Evolutionary conservation across 441 rosid genomes (phyloP).

Genomic region (Breynia disticha): DNA sequence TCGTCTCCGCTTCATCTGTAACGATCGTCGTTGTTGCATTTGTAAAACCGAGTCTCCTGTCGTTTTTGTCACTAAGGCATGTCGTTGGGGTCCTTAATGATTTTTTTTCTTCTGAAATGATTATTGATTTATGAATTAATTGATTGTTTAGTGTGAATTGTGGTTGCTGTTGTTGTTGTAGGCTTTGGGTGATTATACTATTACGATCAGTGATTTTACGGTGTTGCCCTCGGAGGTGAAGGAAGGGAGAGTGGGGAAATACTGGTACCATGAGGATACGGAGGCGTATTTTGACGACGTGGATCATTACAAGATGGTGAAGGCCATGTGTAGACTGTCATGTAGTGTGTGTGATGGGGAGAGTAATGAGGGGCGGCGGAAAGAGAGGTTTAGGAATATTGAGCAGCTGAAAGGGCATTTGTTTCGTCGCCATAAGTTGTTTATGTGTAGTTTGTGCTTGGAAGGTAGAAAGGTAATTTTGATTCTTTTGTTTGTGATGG

Average conservation of each 20-base stretch:
- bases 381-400: slow-evolving; percentile 56
- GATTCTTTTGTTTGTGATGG: background rate
- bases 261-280: slow-evolving; percentile 83
- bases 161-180: slow-evolving; percentile 19
- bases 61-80: slow-evolving; percentile 91
- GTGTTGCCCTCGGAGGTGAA: slow-evolving; percentile 62
- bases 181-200: slow-evolving; percentile 91
- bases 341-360: slow-evolving; percentile 79
- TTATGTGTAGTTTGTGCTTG: slow-evolving; percentile 82
- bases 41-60: slow-evolving; percentile 63
- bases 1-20: slow-evolving; percentile 85
- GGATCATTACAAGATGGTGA: slow-evolving; percentile 90
- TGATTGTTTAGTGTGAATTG: background rate
- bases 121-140: no score
- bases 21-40: slow-evolving; percentile 83
- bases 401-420: slow-evolving; percentile 93
- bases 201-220: slow-evolving; percentile 79
- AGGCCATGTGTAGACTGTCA: slow-evolving; percentile 94
- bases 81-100: slow-evolving; percentile 17
- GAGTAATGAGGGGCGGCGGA: slow-evolving; percentile 49
- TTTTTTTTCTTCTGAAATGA: background rate
- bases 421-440: slow-evolving; percentile 62
- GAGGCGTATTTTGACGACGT: slow-evolving; percentile 77
- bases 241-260: slow-evolving; percentile 64
- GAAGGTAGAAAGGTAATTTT: slow-evolving; percentile 83